These are phyloP conservation scores for Eimeria zaria DNA, from an alignment of 169 alveolate species.

Conservation along the genomic window DNA sequence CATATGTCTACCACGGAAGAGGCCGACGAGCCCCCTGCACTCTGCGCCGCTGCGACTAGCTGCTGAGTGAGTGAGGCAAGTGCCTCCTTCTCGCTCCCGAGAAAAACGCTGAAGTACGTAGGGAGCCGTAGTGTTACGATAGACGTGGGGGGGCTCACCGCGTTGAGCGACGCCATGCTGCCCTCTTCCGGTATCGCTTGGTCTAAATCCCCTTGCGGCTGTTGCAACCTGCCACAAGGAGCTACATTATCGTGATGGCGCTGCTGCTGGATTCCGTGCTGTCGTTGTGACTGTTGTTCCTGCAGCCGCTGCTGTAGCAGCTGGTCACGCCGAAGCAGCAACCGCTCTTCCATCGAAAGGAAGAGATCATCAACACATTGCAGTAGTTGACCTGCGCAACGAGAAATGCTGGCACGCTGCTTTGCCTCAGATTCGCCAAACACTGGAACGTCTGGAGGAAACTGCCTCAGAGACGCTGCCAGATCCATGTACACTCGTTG, in stretches of 20 bases:
- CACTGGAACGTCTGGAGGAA: not conserved
- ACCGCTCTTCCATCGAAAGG: conserved; percentile 30
- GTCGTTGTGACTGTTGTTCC: not conserved
- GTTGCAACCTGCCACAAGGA: not conserved
- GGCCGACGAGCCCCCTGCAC: not conserved
- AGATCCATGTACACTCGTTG: not conserved
- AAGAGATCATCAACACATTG: conserved; percentile 2
- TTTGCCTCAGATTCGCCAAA: not conserved
- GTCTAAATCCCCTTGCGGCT: conserved; percentile 18
- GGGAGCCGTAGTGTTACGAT: not conserved
- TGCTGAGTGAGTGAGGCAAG: conserved; percentile 19
- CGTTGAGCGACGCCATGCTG: not conserved
- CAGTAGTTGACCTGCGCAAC: conserved; percentile 32
- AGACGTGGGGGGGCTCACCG: not conserved
- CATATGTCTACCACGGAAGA: conserved; percentile 24
- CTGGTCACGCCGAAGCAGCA: conserved; percentile 32
- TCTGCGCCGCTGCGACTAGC: conserved; percentile 17
- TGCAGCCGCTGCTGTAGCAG: conserved; percentile 29
- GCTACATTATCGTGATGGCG: not conserved
- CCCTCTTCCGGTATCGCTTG: conserved; percentile 12
- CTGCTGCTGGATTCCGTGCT: not conserved
- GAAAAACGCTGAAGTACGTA: not conserved
- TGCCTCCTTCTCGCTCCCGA: conserved; percentile 26
- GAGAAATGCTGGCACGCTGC: not conserved
- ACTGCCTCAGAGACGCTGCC: conserved; percentile 41